Evolutionary conservation across 371 early-diverging fungal species (phyloP).

Genomic region (Batkoa obscura): DNA sequence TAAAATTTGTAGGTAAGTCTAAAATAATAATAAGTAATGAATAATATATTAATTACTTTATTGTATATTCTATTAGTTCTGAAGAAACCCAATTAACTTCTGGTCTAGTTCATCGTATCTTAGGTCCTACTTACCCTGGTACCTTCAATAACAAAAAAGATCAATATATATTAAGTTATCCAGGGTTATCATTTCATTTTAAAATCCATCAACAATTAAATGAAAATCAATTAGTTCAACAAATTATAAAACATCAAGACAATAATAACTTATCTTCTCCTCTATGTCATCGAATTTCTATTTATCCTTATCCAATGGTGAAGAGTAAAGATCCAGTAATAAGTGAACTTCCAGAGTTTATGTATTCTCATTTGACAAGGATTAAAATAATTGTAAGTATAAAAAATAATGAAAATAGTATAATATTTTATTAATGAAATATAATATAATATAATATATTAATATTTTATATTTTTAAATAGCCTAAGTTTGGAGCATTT

Average conservation of each 20-base stretch:
- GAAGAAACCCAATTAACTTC: constrained; percentile 42
- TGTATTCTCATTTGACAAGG: no score
- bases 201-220: background rate
- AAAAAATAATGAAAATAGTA: no score
- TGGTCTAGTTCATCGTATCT: constrained; percentile 37
- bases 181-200: background rate
- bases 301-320: background rate
- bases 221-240: background rate
- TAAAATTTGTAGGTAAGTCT: constrained; percentile 36
- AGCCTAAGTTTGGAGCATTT: background rate
- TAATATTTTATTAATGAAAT: no score
- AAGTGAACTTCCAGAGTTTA: no score
- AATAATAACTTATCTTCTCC: background rate
- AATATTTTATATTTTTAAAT: background rate
- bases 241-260: background rate
- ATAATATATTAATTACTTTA: background rate
- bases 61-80: constrained; percentile 17
- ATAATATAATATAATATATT: no score
- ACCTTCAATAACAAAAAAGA: constrained; percentile 8
- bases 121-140: constrained; percentile 57
- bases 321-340: no score
- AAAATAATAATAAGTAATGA: no score
- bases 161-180: background rate
- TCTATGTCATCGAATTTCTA: background rate
- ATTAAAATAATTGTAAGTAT: no score